A percentile compares a stretch with the other conserved stretches of the same genome.
These are phyloP conservation scores for Patellifolia procumbens DNA, from an alignment of 179 eudicot species.

Conservation along the genomic window DNA sequence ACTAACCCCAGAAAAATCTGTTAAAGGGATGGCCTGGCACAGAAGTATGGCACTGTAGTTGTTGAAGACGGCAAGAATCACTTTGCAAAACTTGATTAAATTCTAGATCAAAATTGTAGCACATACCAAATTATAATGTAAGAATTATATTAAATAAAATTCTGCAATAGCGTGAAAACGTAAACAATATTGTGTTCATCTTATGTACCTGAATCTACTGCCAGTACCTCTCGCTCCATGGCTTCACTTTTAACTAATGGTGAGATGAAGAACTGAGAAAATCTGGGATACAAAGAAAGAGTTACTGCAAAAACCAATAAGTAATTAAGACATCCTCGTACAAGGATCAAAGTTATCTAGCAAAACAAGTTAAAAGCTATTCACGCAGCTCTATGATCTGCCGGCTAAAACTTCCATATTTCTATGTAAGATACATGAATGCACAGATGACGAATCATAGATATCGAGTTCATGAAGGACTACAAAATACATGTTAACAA, in stretches of 20 bases:
- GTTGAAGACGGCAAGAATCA: conserved; percentile 94
- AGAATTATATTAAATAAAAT: not conserved
- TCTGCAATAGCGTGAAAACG: not conserved
- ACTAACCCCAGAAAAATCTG: conserved; percentile 88
- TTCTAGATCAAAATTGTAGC: conserved; percentile 43
- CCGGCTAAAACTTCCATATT: not conserved
- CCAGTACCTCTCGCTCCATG: conserved; percentile 89
- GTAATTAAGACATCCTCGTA: not conserved
- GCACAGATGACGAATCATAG: too few species aligned
- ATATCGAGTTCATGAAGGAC: too few species aligned
- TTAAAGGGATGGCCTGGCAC: conserved; percentile 75
- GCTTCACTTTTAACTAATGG: conserved; percentile 90
- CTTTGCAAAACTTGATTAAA: conserved; percentile 93
- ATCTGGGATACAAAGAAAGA: conserved; percentile 40
- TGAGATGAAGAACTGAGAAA: conserved; percentile 88
- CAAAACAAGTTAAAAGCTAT: not conserved
- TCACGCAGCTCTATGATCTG: not conserved
- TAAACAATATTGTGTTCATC: not conserved
- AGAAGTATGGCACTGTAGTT: conserved; percentile 90
- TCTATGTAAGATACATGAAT: too few species aligned
- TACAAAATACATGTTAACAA: too few species aligned
- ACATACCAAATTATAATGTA: conserved; percentile 1
- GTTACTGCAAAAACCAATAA: not conserved
- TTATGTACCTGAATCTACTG: conserved; percentile 86
- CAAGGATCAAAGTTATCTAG: conserved; percentile 3